Percentiles rank a stretch among this genome's conserved stretches.
These are phyloP conservation scores for Pyrenochaeta sp. DNA, from an alignment of 2,329 filamentous ascomycete species.

Conservation along the genomic window DNA sequence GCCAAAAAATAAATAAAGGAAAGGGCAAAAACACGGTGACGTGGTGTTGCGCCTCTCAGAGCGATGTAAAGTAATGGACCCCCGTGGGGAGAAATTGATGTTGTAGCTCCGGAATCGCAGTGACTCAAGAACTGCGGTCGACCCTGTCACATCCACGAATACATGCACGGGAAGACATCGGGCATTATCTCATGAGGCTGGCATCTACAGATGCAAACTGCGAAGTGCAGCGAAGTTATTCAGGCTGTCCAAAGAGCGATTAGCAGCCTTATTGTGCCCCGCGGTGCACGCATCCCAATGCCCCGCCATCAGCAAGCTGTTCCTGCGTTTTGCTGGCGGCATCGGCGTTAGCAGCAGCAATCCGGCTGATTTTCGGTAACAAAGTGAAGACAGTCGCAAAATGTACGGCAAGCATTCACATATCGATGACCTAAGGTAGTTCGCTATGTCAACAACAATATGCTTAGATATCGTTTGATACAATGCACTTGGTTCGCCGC, in stretches of 20 bases:
- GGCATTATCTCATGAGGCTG: background rate
- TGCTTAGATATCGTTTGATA: no score
- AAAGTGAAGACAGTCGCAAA: background rate
- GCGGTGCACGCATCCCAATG: background rate
- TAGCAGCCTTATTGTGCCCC: background rate
- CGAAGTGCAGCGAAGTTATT: constrained; percentile 1
- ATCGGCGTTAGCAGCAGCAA: background rate
- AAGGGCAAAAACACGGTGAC: constrained; percentile 4
- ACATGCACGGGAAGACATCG: constrained; percentile 11
- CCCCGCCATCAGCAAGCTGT: constrained; percentile 18
- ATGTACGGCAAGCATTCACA: no score
- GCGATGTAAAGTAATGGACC: constrained; percentile 22
- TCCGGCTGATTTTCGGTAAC: constrained; percentile 2
- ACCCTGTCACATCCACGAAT: constrained; percentile 10
- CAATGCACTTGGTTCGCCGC: no score
- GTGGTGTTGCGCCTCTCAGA: constrained; percentile 16
- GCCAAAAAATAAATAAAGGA: constrained; percentile 4
- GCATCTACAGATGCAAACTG: background rate
- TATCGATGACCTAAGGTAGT: no score
- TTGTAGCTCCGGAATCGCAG: constrained; percentile 39
- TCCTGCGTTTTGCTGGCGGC: constrained; percentile 16
- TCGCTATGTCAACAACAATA: no score
- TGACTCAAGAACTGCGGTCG: constrained; percentile 31
- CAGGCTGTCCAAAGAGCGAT: background rate
- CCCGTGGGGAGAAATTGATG: constrained; percentile 36